Conservation (phyloP, 2,329 filamentous ascomycete species). For the Canariomyces notabilis region DNA sequence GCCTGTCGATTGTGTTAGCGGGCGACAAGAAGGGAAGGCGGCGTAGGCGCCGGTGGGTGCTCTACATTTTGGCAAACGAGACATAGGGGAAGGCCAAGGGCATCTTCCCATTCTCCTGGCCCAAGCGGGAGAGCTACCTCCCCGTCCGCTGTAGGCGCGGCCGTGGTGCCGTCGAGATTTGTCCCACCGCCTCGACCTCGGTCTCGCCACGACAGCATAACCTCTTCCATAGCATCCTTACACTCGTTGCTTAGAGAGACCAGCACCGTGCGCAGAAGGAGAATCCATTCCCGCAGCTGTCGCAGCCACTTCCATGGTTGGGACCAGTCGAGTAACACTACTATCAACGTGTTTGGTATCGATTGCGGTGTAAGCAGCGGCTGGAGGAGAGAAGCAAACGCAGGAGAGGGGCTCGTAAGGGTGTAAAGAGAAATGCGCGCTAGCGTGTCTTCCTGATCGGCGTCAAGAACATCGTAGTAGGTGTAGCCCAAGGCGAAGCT, state of each 20-base stretch:
- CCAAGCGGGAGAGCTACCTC: conserved; percentile 72
- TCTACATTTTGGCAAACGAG: conserved; percentile 93
- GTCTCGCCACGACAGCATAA: conserved; percentile 75
- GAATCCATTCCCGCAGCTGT: conserved; percentile 83
- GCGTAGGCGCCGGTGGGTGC: conserved; percentile 5
- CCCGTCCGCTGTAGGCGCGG: conserved; percentile 55
- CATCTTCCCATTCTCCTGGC: conserved; percentile 90
- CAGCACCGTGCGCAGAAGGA: conserved; percentile 72
- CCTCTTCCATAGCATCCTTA: conserved; percentile 80
- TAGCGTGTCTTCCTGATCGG: conserved; percentile 89
- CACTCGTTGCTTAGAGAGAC: conserved; percentile 68
- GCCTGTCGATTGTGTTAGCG: conserved; percentile 46
- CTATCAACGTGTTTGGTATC: conserved; percentile 79
- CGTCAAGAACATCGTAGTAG: conserved; percentile 89
- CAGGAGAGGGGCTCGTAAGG: conserved; percentile 75
- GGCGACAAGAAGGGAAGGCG: neutral
- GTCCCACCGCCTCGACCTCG: conserved; percentile 61
- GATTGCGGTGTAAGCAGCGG: conserved; percentile 80
- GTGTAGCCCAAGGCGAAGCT: conserved; percentile 91
- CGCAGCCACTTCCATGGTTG: conserved; percentile 90
- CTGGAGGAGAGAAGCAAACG: conserved; percentile 76
- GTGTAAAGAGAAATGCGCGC: conserved; percentile 86
- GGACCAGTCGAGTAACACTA: conserved; percentile 92
- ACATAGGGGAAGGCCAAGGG: conserved; percentile 77
- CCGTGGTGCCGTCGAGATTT: conserved; percentile 57